phyloP scores from a whole-genome alignment of 208 protist genomes.

The Trypanosoma cruzi region DNA sequence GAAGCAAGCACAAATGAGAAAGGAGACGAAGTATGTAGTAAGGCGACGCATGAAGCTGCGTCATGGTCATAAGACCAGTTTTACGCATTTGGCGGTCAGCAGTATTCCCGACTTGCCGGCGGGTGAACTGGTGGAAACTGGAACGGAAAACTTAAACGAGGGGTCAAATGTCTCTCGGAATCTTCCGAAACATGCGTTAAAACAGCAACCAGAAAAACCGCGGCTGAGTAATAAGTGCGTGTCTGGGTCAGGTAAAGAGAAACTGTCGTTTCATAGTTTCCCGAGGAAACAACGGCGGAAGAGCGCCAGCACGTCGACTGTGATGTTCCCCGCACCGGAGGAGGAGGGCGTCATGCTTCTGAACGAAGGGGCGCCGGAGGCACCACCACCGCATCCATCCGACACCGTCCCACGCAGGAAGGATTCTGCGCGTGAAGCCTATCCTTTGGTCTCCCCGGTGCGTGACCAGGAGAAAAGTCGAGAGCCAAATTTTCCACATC shows the following conservation, averaged over 20 bases:
- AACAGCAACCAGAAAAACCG: background rate
- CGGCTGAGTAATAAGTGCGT: background rate
- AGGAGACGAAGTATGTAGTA: conserved; percentile 47
- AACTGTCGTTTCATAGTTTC: background rate
- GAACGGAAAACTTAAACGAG: conserved; percentile 25
- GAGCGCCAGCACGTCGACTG: background rate
- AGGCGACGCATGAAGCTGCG: conserved; percentile 38
- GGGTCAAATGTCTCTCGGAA: too few relatives aligned
- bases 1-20: conserved; percentile 16
- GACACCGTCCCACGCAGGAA: too few relatives aligned
- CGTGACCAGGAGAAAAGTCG: background rate
- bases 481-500: background rate
- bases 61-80: conserved; percentile 19
- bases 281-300: background rate
- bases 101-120: conserved; percentile 43
- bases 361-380: background rate
- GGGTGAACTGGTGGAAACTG: conserved; percentile 50
- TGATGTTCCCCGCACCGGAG: background rate
- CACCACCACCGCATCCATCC: background rate
- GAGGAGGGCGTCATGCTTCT: background rate
- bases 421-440: too few relatives aligned
- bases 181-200: too few relatives aligned
- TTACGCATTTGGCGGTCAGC: conserved; percentile 31
- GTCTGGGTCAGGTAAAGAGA: background rate
- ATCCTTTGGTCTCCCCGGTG: too few relatives aligned